Evolutionary conservation across 2,329 filamentous ascomycete genomes (phyloP).

Genomic region (Domatiomyces catenatus): DNA sequence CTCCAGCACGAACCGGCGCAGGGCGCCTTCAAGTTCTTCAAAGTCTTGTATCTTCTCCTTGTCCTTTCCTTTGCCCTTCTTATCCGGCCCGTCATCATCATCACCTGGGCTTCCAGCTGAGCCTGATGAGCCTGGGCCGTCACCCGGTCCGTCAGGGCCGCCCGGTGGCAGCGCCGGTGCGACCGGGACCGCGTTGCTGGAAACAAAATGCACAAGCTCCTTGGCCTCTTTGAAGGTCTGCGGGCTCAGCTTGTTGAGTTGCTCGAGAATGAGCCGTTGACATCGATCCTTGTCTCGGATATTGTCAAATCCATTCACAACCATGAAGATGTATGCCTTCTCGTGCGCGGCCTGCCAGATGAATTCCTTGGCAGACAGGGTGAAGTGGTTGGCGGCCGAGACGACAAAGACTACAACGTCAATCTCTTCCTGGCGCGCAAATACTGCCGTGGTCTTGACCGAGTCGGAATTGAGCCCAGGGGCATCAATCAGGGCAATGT

Average conservation of each 20-base stretch:
- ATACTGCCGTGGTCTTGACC: slow-evolving; percentile 91
- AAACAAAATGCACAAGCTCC: slow-evolving; percentile 94
- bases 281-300: slow-evolving; percentile 85
- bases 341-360: slow-evolving; percentile 90
- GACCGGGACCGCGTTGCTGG: slow-evolving; percentile 83
- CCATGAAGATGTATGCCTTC: slow-evolving; percentile 97
- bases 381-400: slow-evolving; percentile 94
- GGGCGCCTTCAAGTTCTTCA: slow-evolving; percentile 69
- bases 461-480: slow-evolving; percentile 93
- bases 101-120: slow-evolving; percentile 34
- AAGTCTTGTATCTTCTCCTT: slow-evolving; percentile 85
- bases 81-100: slow-evolving; percentile 38
- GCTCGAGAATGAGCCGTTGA: slow-evolving; percentile 82
- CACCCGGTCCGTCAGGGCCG: slow-evolving; percentile 35
- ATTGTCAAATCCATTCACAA: slow-evolving; percentile 91
- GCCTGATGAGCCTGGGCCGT: slow-evolving; percentile 34
- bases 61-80: slow-evolving; percentile 75
- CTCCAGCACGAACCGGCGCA: slow-evolving; percentile 86
- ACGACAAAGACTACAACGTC: slow-evolving; percentile 98
- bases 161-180: slow-evolving; percentile 41
- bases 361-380: slow-evolving; percentile 92
- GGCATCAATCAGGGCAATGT: slow-evolving; percentile 93
- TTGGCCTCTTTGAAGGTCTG: slow-evolving; percentile 81
- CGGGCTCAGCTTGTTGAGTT: slow-evolving; percentile 74
- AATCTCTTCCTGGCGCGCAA: slow-evolving; percentile 94